Conservation (phyloP, 345 rosid genomes). For the Kernera saxatilis region DNA sequence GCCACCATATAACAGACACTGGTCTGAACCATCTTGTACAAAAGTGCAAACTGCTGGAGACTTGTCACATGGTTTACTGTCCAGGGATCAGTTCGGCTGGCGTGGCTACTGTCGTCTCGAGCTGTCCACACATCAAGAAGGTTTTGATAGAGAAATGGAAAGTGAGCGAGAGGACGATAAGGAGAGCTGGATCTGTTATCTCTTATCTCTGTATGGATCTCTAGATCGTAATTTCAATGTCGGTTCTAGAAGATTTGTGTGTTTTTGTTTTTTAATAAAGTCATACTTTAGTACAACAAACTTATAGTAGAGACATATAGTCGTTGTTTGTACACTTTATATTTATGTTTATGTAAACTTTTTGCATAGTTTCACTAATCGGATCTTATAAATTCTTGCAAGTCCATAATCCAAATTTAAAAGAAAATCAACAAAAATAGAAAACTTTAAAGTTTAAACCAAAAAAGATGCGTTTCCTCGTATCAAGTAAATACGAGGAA, state of each 20-base stretch:
- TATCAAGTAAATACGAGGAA: too few species aligned
- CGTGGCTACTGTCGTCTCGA: constrained; percentile 77
- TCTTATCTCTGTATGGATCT: constrained; percentile 74
- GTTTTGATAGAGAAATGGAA: constrained; percentile 84
- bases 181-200: constrained; percentile 72
- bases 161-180: constrained; percentile 69
- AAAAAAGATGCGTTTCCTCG: too few species aligned
- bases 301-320: neutral
- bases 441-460: too few species aligned
- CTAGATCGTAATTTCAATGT: constrained; percentile 21
- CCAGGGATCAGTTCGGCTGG: constrained; percentile 65
- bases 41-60: constrained; percentile 56
- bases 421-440: too few species aligned
- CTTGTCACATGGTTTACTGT: constrained; percentile 84
- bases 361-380: too few species aligned
- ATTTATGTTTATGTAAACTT: too few species aligned
- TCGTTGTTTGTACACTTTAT: neutral
- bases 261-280: neutral
- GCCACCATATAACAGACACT: constrained; percentile 62
- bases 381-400: too few species aligned
- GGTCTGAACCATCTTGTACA: constrained; percentile 72
- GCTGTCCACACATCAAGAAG: constrained; percentile 77
- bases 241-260: neutral
- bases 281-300: neutral
- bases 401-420: too few species aligned